A percentile compares a stretch with the other conserved stretches of the same genome.
phyloP scores from a whole-genome alignment of 1,284 basidiomycete genomes.

The Paramarasmius palmivorus region DNA sequence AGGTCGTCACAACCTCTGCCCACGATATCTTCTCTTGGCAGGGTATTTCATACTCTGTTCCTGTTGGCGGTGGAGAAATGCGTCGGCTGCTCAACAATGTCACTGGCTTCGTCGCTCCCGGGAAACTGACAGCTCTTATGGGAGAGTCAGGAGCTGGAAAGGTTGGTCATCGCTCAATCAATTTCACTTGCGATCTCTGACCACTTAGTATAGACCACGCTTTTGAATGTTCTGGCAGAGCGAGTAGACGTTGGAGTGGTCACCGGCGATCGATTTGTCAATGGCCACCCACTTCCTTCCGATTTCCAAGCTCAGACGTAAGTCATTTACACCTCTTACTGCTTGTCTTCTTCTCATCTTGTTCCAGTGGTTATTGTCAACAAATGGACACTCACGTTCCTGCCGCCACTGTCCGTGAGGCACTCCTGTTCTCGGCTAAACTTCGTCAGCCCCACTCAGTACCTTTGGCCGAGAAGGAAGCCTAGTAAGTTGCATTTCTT shows the following conservation, averaged over 20 bases:
- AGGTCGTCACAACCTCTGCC: slow-evolving; percentile 25
- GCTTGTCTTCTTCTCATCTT: background rate
- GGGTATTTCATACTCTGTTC: slow-evolving; percentile 62
- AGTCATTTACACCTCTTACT: slow-evolving; percentile 14
- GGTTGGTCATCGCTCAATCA: slow-evolving; percentile 6
- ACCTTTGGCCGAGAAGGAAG: slow-evolving; percentile 69
- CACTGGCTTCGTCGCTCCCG: slow-evolving; percentile 80
- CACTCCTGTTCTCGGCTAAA: slow-evolving; percentile 79
- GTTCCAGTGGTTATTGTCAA: slow-evolving; percentile 59
- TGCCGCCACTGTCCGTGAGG: slow-evolving; percentile 78
- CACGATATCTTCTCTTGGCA: slow-evolving; percentile 60
- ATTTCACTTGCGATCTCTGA: background rate
- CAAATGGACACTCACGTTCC: slow-evolving; percentile 77
- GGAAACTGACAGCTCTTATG: slow-evolving; percentile 71
- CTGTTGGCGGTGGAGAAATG: slow-evolving; percentile 42
- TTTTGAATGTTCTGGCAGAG: slow-evolving; percentile 61
- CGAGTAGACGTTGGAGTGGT: slow-evolving; percentile 76
- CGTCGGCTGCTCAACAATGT: slow-evolving; percentile 69
- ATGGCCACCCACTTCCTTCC: slow-evolving; percentile 65
- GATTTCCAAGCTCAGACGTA: slow-evolving; percentile 76
- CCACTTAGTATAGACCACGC: slow-evolving; percentile 30
- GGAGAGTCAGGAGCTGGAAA: slow-evolving; percentile 71
- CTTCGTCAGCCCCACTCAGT: slow-evolving; percentile 75
- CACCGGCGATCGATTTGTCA: slow-evolving; percentile 75
- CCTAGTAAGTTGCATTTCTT: slow-evolving; percentile 33